Evolutionary conservation across 2,329 filamentous ascomycete genomes (phyloP).

Genomic region (Grosmannia huntii): DNA sequence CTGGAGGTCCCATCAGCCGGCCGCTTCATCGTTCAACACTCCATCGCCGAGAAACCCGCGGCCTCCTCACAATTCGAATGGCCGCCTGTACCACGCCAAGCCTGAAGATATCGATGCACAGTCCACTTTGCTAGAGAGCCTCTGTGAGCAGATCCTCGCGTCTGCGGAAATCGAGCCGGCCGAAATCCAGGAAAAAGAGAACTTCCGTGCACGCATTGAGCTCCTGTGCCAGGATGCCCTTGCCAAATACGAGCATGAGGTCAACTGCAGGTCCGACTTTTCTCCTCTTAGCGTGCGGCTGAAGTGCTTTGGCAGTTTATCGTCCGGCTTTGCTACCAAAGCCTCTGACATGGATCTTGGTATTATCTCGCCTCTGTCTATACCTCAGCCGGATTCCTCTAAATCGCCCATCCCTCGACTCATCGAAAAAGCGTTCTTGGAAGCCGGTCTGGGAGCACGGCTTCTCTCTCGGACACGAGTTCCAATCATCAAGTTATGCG

Average conservation of each 20-base stretch:
- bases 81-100: slow-evolving; percentile 17
- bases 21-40: slow-evolving; percentile 10
- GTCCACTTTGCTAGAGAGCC: slow-evolving; percentile 31
- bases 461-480: slow-evolving; percentile 68
- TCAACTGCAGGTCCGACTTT: slow-evolving; percentile 30
- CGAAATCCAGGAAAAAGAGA: slow-evolving; percentile 59
- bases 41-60: slow-evolving; percentile 7
- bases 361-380: slow-evolving; percentile 53
- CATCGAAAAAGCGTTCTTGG: slow-evolving; percentile 62
- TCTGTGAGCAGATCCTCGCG: slow-evolving; percentile 37
- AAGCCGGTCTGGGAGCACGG: slow-evolving; percentile 60
- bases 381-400: slow-evolving; percentile 36
- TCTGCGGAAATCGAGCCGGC: slow-evolving; percentile 47
- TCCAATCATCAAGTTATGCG: slow-evolving; percentile 78
- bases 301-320: slow-evolving; percentile 69
- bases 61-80: slow-evolving; percentile 6
- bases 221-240: slow-evolving; percentile 49
- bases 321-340: slow-evolving; percentile 75
- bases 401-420: slow-evolving; percentile 57
- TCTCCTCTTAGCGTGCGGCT: slow-evolving; percentile 47
- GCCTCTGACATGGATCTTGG: slow-evolving; percentile 87
- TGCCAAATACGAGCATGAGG: slow-evolving; percentile 33
- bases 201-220: slow-evolving; percentile 54
- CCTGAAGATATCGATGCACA: slow-evolving; percentile 37
- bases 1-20: slow-evolving; percentile 15